Percentiles rank a stretch among this genome's conserved stretches.
Evolutionary conservation across 768 basidiomycete genomes (phyloP).

Genomic region (Boletus subcaerulescens): DNA sequence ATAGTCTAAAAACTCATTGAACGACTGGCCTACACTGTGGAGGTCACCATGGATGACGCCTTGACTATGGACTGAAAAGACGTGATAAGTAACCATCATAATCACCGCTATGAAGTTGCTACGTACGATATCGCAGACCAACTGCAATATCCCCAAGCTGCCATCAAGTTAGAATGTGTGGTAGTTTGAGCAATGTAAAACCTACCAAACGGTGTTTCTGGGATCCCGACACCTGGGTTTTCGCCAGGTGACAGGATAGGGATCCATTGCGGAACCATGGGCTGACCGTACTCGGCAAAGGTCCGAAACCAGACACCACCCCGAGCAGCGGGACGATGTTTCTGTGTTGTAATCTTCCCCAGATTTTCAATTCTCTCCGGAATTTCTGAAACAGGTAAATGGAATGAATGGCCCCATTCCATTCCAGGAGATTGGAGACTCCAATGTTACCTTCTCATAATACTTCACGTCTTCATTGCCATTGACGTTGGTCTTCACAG

Average conservation of each 20-base stretch:
- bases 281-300: slow-evolving; percentile 30
- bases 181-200: not conserved
- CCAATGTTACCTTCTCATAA: slow-evolving; percentile 13
- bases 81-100: not conserved
- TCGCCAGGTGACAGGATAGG: slow-evolving; percentile 20
- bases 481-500: not conserved
- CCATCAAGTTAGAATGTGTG: not conserved
- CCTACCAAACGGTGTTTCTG: slow-evolving; percentile 14
- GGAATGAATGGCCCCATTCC: not conserved
- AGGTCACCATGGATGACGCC: slow-evolving; percentile 36
- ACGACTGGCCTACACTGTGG: slow-evolving; percentile 28
- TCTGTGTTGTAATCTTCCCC: slow-evolving; percentile 11
- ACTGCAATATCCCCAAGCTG: slow-evolving; percentile 21
- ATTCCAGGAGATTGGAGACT: not conserved
- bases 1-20: not conserved
- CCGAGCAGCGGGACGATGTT: slow-evolving; percentile 34
- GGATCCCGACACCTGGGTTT: not conserved
- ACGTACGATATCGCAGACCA: slow-evolving; percentile 25
- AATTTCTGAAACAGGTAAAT: slow-evolving; percentile 17
- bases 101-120: not conserved
- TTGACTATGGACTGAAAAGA: slow-evolving; percentile 19
- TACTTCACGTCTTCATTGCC: not conserved
- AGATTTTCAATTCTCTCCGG: slow-evolving; percentile 28
- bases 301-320: slow-evolving; percentile 29
- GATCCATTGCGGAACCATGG: slow-evolving; percentile 32